Evolutionary conservation across 768 basidiomycete species (phyloP).

Genomic region (Leccinum ochraceum): DNA sequence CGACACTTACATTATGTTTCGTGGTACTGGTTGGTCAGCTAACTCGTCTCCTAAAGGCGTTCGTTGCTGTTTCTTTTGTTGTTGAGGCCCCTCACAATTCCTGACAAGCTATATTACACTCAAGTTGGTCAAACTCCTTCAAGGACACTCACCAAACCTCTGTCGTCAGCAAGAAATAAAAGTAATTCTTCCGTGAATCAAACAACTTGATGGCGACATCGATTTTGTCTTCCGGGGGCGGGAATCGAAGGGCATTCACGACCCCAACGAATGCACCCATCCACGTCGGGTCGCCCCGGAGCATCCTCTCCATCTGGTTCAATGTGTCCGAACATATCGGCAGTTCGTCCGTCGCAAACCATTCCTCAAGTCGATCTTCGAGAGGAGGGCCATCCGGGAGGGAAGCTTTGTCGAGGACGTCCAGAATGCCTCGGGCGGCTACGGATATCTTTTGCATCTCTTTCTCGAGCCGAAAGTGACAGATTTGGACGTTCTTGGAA

Average conservation of each 20-base stretch:
- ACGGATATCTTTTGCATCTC: slow-evolving; percentile 16
- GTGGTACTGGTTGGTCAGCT: neutral
- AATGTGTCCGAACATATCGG: slow-evolving; percentile 7
- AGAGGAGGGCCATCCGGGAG: slow-evolving; percentile 1
- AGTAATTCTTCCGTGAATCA: slow-evolving; percentile 1
- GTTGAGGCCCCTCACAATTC: slow-evolving; percentile 7
- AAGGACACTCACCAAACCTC: slow-evolving; percentile 9
- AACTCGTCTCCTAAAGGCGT: neutral
- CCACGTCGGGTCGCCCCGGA: neutral
- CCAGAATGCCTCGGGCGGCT: neutral
- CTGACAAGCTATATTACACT: neutral
- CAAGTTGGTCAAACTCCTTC: neutral
- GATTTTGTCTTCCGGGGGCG: slow-evolving; percentile 8
- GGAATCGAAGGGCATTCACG: neutral
- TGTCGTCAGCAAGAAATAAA: slow-evolving; percentile 12
- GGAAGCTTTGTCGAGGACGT: slow-evolving; percentile 2
- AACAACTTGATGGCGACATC: slow-evolving; percentile 6
- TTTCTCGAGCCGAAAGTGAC: slow-evolving; percentile 16
- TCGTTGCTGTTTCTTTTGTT: neutral
- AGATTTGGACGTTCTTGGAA: neutral
- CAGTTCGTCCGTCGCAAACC: slow-evolving; percentile 11
- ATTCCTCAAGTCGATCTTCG: slow-evolving; percentile 13
- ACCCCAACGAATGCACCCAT: neutral
- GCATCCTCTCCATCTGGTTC: slow-evolving; percentile 8
- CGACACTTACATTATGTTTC: neutral